Conservation (phyloP, 2,329 filamentous ascomycete species). For the Trichophyton schoenleinii region DNA sequence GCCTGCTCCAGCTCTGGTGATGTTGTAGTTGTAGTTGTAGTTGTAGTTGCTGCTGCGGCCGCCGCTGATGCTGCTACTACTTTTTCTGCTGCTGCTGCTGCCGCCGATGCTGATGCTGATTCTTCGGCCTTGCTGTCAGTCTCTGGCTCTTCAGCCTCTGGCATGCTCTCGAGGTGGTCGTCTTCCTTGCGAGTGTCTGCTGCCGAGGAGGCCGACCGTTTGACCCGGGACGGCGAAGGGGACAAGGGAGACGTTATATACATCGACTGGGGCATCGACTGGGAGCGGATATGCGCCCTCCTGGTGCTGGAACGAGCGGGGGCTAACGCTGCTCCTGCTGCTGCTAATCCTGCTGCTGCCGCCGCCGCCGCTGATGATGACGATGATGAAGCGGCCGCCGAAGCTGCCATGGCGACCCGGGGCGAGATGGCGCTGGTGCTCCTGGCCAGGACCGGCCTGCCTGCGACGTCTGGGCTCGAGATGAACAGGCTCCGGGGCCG, state of each 20-base stretch:
- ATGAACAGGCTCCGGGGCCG: constrained; percentile 33
- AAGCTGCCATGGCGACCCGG: constrained; percentile 9
- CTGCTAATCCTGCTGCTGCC: too few species aligned
- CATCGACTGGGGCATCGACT: constrained; percentile 7
- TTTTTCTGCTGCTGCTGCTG: neutral
- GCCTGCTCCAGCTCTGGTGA: constrained; percentile 3
- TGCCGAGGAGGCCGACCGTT: neutral
- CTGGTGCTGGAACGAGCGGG: constrained; percentile 16
- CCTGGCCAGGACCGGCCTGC: neutral
- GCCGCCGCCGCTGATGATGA: too few species aligned
- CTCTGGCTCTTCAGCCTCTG: constrained; percentile 23
- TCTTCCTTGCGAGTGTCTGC: neutral
- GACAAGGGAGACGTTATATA: neutral
- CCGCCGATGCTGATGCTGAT: neutral
- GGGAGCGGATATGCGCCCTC: constrained; percentile 7
- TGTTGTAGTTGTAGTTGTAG: too few species aligned
- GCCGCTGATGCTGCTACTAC: too few species aligned
- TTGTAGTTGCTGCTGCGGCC: too few species aligned
- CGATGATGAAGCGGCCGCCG: too few species aligned
- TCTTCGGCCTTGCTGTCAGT: neutral
- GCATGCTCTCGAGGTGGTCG: constrained; percentile 25
- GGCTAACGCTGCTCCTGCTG: too few species aligned
- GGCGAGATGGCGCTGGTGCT: constrained; percentile 15
- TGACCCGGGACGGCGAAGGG: neutral
- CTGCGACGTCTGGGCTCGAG: constrained; percentile 17